A percentile compares a stretch with the other conserved stretches of the same genome.
Conservation (phyloP, 805 yeast species). For the Teunomyces cretensis region DNA sequence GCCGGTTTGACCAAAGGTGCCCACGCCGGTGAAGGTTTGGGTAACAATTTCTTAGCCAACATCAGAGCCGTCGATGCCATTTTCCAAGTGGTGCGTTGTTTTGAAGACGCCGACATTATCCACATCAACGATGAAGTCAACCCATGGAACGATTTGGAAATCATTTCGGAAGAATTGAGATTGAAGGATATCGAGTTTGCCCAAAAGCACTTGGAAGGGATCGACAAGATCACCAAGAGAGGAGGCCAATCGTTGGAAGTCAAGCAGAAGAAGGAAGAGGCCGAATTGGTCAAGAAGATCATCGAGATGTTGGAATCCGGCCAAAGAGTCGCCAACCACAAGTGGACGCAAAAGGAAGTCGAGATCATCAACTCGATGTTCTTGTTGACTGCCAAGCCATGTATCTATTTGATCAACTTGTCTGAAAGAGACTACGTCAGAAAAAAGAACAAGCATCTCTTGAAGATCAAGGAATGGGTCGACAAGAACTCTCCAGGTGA, state of each 20-base stretch:
- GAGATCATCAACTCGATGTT: slow-evolving; percentile 84
- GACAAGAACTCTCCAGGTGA: slow-evolving; percentile 81
- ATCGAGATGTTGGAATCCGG: slow-evolving; percentile 79
- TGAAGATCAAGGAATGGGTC: slow-evolving; percentile 87
- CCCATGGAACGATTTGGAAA: slow-evolving; percentile 92
- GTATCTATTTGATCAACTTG: slow-evolving; percentile 87
- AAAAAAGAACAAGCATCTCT: slow-evolving; percentile 84
- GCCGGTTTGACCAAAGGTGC: slow-evolving; percentile 99
- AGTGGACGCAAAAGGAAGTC: slow-evolving; percentile 89
- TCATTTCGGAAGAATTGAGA: slow-evolving; percentile 87
- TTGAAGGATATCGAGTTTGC: slow-evolving; percentile 96
- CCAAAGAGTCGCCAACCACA: slow-evolving; percentile 81
- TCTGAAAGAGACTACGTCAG: slow-evolving; percentile 85
- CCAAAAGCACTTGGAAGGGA: slow-evolving; percentile 73
- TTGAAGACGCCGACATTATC: slow-evolving; percentile 95
- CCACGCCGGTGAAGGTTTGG: slow-evolving; percentile 94
- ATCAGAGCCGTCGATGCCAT: slow-evolving; percentile 98
- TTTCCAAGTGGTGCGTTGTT: slow-evolving; percentile 96
- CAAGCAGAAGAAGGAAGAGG: slow-evolving; percentile 85
- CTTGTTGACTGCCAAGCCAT: slow-evolving; percentile 92
- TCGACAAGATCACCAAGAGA: slow-evolving; percentile 76
- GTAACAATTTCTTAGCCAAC: slow-evolving; percentile 94
- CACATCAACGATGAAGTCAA: slow-evolving; percentile 93
- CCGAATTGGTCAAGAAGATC: slow-evolving; percentile 68
- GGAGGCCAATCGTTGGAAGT: slow-evolving; percentile 90